Conservation (phyloP, 2,329 filamentous ascomycete genomes). For the Lomentospora prolificans region DNA sequence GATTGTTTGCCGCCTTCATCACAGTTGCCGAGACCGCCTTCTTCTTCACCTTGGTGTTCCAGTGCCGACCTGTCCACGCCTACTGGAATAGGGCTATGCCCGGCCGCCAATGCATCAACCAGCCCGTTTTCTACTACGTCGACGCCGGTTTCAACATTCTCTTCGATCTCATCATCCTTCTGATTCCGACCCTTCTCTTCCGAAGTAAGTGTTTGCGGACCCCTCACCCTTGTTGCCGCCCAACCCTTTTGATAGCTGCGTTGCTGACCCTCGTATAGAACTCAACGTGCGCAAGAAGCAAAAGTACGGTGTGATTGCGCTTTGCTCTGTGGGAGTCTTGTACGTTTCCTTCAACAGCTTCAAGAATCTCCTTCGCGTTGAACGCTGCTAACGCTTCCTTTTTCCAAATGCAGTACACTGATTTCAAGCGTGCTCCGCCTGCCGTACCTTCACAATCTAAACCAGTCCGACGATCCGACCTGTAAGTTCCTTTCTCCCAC, state of each 20-base stretch:
- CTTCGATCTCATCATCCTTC: not conserved
- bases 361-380: not conserved
- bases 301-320: not conserved
- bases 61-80: not conserved
- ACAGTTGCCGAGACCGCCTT: not conserved
- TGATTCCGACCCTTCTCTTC: not conserved
- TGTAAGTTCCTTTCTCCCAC: not conserved
- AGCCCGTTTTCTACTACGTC: not conserved
- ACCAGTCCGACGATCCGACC: not conserved
- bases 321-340: not conserved
- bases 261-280: too few species aligned
- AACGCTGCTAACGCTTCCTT: not conserved
- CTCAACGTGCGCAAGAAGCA: not conserved
- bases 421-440: not conserved
- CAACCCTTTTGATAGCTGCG: too few species aligned
- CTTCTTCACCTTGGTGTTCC: not conserved
- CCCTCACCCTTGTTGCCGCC: too few species aligned
- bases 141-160: not conserved
- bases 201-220: not conserved
- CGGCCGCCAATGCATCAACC: not conserved
- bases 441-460: not conserved
- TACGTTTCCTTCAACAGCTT: not conserved
- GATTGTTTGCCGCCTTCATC: not conserved
- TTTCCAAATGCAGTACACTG: not conserved
- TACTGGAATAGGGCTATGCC: not conserved